Conservation (phyloP, 495 filamentous ascomycete species). For the Penicillium argentinense region DNA sequence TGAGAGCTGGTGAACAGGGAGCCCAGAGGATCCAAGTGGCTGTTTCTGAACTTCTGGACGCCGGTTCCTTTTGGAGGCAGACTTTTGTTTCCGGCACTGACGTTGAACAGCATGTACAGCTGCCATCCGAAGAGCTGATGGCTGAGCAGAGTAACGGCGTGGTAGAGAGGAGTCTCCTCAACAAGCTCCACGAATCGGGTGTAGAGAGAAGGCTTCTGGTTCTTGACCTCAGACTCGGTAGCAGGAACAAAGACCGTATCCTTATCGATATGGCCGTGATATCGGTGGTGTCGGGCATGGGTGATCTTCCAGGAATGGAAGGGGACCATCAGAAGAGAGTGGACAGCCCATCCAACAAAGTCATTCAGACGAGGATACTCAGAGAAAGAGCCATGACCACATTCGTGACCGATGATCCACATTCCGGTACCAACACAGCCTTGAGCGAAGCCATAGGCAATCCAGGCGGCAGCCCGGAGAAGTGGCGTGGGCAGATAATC, state of each 20-base stretch:
- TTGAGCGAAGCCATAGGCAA: slow-evolving; percentile 22
- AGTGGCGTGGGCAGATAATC: slow-evolving; percentile 21
- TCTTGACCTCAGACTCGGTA: slow-evolving; percentile 41
- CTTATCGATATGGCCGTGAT: slow-evolving; percentile 58
- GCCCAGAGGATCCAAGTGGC: slow-evolving; percentile 61
- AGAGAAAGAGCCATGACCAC: slow-evolving; percentile 65
- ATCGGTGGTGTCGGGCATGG: slow-evolving; percentile 70
- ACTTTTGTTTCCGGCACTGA: slow-evolving; percentile 50
- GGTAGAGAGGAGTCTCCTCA: slow-evolving; percentile 58
- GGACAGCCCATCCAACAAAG: slow-evolving; percentile 63
- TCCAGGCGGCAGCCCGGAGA: slow-evolving; percentile 21
- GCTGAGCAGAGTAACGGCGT: slow-evolving; percentile 44
- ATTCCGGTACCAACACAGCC: slow-evolving; percentile 29
- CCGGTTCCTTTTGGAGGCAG: slow-evolving; percentile 37
- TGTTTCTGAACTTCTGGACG: slow-evolving; percentile 47
- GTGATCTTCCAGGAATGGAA: slow-evolving; percentile 79
- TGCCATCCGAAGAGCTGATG: slow-evolving; percentile 61
- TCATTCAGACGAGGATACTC: slow-evolving; percentile 59
- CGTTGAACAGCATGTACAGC: slow-evolving; percentile 54
- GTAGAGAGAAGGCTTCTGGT: slow-evolving; percentile 30
- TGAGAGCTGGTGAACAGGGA: slow-evolving; percentile 63
- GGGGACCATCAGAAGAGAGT: slow-evolving; percentile 66
- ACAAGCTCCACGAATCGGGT: slow-evolving; percentile 45
- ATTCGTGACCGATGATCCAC: slow-evolving; percentile 31
- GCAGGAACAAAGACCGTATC: slow-evolving; percentile 60